A percentile compares a stretch with the other conserved stretches of the same genome.
phyloP scores from a whole-genome alignment of 2,329 filamentous ascomycete genomes.

The Microcyclospora tardicrescens region DNA sequence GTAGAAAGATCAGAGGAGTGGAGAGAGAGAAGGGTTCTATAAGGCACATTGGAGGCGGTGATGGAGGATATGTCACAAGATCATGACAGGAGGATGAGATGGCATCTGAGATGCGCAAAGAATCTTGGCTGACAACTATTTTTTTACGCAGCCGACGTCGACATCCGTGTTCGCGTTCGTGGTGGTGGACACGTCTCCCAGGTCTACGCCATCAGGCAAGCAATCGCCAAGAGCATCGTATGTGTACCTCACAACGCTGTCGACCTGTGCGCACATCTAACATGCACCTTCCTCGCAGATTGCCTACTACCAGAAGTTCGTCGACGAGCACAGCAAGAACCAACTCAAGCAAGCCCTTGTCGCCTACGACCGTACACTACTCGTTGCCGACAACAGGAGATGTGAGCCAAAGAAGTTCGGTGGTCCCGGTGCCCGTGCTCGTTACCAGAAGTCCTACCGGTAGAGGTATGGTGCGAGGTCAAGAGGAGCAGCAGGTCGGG shows the following conservation, averaged over 20 bases:
- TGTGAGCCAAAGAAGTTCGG: conserved; percentile 99
- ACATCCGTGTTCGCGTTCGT: conserved; percentile 91
- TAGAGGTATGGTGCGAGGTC: conserved; percentile 38
- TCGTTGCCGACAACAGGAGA: conserved; percentile 97
- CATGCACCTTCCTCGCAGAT: conserved; percentile 28
- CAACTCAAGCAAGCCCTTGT: conserved; percentile 93
- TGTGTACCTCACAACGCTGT: conserved; percentile 13
- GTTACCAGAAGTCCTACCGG: conserved; percentile 99
- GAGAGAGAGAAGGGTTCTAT: not conserved
- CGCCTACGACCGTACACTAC: conserved; percentile 90
- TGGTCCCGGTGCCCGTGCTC: conserved; percentile 84
- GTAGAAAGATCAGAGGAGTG: conserved; percentile 1
- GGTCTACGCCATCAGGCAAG: conserved; percentile 97
- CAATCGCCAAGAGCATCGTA: conserved; percentile 89
- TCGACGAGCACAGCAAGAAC: conserved; percentile 99
- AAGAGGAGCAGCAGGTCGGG: conserved; percentile 1
- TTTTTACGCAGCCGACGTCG: conserved; percentile 53
- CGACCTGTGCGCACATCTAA: conserved; percentile 1
- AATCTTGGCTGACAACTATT: conserved; percentile 10
- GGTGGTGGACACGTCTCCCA: conserved; percentile 97
- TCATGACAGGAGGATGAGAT: conserved; percentile 3
- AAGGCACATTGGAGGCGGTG: conserved; percentile 1
- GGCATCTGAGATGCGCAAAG: conserved; percentile 1
- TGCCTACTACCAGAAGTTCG: conserved; percentile 99
- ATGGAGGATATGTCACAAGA: conserved; percentile 2